Base-by-base conservation (phyloP, 1,284 basidiomycete genomes). In the Boletus sp. region DNA sequence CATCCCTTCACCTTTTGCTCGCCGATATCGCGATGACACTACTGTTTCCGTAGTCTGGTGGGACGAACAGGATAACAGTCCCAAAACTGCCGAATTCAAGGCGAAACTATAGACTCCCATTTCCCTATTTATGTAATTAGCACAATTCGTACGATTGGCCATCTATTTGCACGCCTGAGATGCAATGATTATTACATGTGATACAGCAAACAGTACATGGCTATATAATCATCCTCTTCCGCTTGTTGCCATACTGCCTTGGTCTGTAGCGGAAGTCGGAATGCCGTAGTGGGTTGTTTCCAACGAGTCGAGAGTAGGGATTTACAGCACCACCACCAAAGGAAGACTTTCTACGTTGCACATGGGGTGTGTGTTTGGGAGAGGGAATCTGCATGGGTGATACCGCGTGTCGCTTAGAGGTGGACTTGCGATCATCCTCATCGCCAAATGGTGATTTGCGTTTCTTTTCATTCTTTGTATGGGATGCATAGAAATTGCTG, bases 11-110 rank as follows among this genome's bases (percentile, higher is more conserved):
- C 92, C 94, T 35, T 76, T 85, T 62, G 85, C 89, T 56, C 83
- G 93, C 70, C 83, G 88, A 66, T 89, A 88, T 72, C 80, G 94
- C 54, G 94, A 97, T 69, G 95, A 97, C 74, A 83, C 92, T 37
- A 95, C 92, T 2, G 91, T 94, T n/a, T 92, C 91, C 51, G 93
- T 92, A 55, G 83, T 95, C 9, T 89, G 85, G 81, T 92, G 89
- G 89, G 85, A 90, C 65, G 84, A 86, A 43, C 83, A 81, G 18
- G 74, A 78, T 8, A 43, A 41, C 20, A 67, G 67, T 41, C 77
- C 65, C 33, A 64, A 70, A 59, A 61, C 62, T 12, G 45, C 69
- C 27, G 63, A 69, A 59, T 61, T 69, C 50, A 77, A 73, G 64
- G 73, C 80, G 36, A 81, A 78, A 60, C 63, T 81, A 59, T 80